Evolutionary conservation across 2,329 filamentous ascomycete species (phyloP).

Genomic region (Penicillium sp.): DNA sequence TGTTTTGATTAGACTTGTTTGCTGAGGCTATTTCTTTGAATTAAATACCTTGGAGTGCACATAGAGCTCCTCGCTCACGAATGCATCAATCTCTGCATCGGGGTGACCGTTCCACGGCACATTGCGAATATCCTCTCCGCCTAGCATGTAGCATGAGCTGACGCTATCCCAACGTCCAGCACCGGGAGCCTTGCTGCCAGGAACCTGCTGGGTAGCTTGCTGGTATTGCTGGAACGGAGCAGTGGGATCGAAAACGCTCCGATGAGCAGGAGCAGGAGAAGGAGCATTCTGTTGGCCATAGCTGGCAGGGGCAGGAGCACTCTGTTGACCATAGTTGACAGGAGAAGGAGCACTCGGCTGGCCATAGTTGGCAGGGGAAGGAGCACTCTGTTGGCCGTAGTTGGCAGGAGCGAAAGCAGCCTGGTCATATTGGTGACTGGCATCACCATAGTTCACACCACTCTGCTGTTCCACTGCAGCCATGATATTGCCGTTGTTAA

Average conservation of each 20-base stretch:
- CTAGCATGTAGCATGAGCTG: constrained; percentile 78
- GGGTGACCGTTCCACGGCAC: constrained; percentile 59
- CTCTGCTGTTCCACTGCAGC: constrained; percentile 41
- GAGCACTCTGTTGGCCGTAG: constrained; percentile 34
- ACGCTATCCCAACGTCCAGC: constrained; percentile 71
- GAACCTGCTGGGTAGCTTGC: constrained; percentile 59
- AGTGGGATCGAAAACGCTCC: constrained; percentile 40
- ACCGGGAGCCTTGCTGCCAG: constrained; percentile 46
- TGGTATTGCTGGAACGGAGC: constrained; percentile 69
- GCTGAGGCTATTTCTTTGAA: not conserved
- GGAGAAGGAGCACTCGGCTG: constrained; percentile 34
- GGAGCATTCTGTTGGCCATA: constrained; percentile 34
- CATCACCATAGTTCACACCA: constrained; percentile 47
- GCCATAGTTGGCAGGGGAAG: constrained; percentile 35
- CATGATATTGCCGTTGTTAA: constrained; percentile 57
- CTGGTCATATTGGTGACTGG: constrained; percentile 44
- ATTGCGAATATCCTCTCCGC: constrained; percentile 66
- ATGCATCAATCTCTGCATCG: constrained; percentile 60
- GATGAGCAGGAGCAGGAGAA: constrained; percentile 14
- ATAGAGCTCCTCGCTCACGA: constrained; percentile 63
- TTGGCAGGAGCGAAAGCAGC: constrained; percentile 48
- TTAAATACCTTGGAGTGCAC: constrained; percentile 54
- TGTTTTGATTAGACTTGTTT: constrained; percentile 25
- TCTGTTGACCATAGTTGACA: constrained; percentile 45
- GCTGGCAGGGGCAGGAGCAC: constrained; percentile 47